Evolutionary conservation across 257 asterid species (phyloP).

Genomic region (Solanum tacnaense): DNA sequence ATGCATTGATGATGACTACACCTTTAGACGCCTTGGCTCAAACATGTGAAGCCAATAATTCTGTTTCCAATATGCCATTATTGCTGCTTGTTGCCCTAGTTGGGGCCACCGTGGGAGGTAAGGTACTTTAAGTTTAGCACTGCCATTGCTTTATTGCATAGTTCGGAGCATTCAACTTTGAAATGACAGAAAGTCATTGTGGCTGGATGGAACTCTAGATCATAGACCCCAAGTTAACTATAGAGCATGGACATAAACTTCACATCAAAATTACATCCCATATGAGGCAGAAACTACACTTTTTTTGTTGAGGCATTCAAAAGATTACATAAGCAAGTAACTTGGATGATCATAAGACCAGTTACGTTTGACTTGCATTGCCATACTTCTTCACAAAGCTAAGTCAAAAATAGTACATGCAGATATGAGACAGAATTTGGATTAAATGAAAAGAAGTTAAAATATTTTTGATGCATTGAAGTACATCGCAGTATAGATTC

Average conservation of each 20-base stretch:
- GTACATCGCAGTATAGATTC: neutral
- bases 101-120: constrained; percentile 99
- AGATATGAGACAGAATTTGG: neutral
- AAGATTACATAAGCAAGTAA: neutral
- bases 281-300: neutral
- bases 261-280: neutral
- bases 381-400: neutral
- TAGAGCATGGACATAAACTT: neutral
- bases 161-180: neutral
- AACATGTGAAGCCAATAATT: constrained; percentile 64
- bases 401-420: neutral
- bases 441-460: neutral
- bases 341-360: neutral
- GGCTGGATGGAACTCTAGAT: neutral
- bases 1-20: constrained; percentile 42
- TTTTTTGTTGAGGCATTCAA: neutral
- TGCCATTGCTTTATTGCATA: neutral
- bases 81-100: constrained; percentile 71
- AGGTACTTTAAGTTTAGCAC: neutral
- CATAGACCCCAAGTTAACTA: neutral
- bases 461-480: neutral
- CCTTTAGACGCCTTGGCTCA: constrained; percentile 84
- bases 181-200: neutral
- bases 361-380: neutral
- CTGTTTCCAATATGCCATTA: constrained; percentile 61